Conservation (phyloP, 2,329 filamentous ascomycete genomes). For the Pleurostoma richardsiae region DNA sequence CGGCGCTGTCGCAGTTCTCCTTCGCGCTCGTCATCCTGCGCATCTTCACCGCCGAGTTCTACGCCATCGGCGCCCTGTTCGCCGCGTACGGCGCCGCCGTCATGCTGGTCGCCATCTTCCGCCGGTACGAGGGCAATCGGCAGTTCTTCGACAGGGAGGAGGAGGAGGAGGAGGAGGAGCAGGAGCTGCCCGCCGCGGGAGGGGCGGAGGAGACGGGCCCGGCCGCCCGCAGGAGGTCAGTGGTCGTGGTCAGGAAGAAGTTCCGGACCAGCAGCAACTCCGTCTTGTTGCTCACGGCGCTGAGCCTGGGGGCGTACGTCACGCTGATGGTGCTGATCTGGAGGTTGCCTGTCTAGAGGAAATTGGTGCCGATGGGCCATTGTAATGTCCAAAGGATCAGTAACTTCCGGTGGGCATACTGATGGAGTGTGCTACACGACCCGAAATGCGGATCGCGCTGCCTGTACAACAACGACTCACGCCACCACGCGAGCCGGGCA, state of each 20-base stretch:
- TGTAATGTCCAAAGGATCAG: slow-evolving; percentile 7
- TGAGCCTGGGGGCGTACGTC: slow-evolving; percentile 55
- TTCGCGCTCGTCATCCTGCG: slow-evolving; percentile 93
- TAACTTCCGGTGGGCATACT: neutral
- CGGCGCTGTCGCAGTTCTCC: slow-evolving; percentile 88
- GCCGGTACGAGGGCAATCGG: slow-evolving; percentile 84
- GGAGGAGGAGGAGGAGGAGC: slow-evolving; percentile 18
- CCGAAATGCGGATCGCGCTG: too few species aligned
- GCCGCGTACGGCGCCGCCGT: slow-evolving; percentile 86
- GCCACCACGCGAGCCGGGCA: too few species aligned
- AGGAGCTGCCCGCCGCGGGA: neutral
- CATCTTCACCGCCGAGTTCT: slow-evolving; percentile 96
- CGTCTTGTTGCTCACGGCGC: slow-evolving; percentile 48
- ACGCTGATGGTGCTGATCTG: slow-evolving; percentile 52
- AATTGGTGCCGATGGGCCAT: too few species aligned
- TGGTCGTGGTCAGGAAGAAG: slow-evolving; percentile 41
- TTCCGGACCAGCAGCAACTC: slow-evolving; percentile 62
- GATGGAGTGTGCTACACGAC: too few species aligned
- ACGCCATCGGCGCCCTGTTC: slow-evolving; percentile 92
- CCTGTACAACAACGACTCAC: too few species aligned
- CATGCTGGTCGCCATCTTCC: slow-evolving; percentile 75
- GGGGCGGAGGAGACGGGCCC: slow-evolving; percentile 14
- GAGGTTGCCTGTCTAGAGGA: slow-evolving; percentile 22
- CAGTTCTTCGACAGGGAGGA: slow-evolving; percentile 76
- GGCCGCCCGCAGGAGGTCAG: slow-evolving; percentile 19